Evolutionary conservation across 2,329 filamentous ascomycete species (phyloP).

Genomic region (Myotisia sp.): DNA sequence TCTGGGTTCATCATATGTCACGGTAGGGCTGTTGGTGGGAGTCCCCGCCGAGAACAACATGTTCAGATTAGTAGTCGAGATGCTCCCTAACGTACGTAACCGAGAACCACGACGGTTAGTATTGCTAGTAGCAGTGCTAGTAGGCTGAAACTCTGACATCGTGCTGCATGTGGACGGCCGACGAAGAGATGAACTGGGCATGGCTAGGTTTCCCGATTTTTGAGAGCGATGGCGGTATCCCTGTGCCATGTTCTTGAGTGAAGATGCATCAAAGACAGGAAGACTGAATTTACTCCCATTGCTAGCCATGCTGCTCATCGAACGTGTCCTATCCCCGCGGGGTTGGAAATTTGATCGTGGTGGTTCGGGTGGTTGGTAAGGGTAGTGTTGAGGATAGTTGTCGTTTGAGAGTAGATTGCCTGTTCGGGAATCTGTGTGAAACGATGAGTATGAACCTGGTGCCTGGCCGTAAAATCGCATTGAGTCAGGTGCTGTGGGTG

Average conservation of each 20-base stretch:
- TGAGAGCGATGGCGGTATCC: conserved; percentile 7
- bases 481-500: not conserved
- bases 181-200: not conserved
- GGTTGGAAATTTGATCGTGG: not conserved
- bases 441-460: too few relatives aligned
- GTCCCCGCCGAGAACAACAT: too few relatives aligned
- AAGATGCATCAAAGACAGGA: conserved; percentile 9
- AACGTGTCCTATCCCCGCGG: conserved; percentile 7
- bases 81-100: conserved; percentile 3
- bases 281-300: conserved; percentile 11
- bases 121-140: too few relatives aligned
- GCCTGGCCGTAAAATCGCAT: not conserved
- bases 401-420: not conserved
- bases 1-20: too few relatives aligned
- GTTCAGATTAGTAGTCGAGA: conserved; percentile 8
- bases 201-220: not conserved
- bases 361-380: not conserved
- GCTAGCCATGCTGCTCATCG: conserved; percentile 12
- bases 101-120: not conserved
- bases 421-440: too few relatives aligned
- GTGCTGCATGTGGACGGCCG: conserved; percentile 6
- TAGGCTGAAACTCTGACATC: not conserved
- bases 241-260: conserved; percentile 7
- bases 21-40: too few relatives aligned
- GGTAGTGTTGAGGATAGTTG: not conserved